Base-by-base conservation (phyloP, 495 filamentous ascomycete species). In the Penicillium daleae region DNA sequence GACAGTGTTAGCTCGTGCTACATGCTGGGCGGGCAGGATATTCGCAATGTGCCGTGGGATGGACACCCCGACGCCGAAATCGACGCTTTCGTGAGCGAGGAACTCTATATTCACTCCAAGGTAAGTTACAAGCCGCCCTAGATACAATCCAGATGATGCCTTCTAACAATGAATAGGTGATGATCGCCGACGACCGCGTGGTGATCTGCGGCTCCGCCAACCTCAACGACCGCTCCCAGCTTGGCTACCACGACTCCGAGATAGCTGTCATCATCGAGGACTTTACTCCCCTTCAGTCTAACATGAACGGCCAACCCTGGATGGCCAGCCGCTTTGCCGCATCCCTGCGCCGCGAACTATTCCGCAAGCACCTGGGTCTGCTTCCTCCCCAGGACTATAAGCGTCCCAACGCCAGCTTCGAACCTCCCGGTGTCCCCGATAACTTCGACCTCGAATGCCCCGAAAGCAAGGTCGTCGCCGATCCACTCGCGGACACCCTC, bases 101-200 rank as follows among this genome's bases (percentile, higher is more conserved):
- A 96, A 75, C 87, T 98, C 24, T 98, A 98, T 73, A 88, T 97
- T 60, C 94, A 98, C 78, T 88, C 88, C 67, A 98, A 98, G 82
- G 83, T 86, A 68, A 65, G 78, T 52, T 15, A 39, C 10, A 44
- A 56, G n/a, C 21, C 12, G 6, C 52, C 10, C 4, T n/a, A 12
- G 17, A n/a, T 24, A 24, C n/a, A 12, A n/a, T n/a, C n/a, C n/a
- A n/a, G n/a, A n/a, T n/a, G n/a, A n/a, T n/a, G n/a, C n/a, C n/a
- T 31, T 19, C 68, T 75, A 70, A 75, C 66, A 37, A 21, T 22
- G 1, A 44, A 51, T 56, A 86, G 81, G 85, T 97, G 37, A 85
- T 97, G 64, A 94, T 98, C 71, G 93, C 93, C 57, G 93, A 98
- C 69, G 93, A 98, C 76, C 84, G 86, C 6, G 77, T 92, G 54